phyloP scores from a whole-genome alignment of 495 filamentous ascomycete species.

The Aspergillus sclerotioniger region DNA sequence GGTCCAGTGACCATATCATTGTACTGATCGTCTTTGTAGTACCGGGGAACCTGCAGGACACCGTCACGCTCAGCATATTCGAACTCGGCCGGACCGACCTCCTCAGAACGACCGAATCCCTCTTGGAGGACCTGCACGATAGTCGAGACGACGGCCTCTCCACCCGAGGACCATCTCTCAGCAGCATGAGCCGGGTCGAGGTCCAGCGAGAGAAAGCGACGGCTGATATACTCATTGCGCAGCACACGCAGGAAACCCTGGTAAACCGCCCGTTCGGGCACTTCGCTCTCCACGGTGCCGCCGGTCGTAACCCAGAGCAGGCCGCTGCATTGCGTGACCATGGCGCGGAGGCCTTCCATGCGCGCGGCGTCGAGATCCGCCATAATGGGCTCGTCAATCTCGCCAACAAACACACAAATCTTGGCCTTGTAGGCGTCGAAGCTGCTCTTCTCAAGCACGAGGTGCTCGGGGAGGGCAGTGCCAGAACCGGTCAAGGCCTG shows the following conservation, averaged over 20 bases:
- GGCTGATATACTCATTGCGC: slow-evolving; percentile 18
- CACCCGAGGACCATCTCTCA: background rate
- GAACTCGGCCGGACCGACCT: background rate
- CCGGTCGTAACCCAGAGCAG: slow-evolving; percentile 28
- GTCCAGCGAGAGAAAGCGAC: slow-evolving; percentile 17
- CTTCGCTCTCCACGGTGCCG: slow-evolving; percentile 11
- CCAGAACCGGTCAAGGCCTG: no score
- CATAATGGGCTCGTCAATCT: slow-evolving; percentile 30
- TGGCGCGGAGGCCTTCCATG: slow-evolving; percentile 12
- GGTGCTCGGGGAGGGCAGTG: background rate
- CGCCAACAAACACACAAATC: slow-evolving; percentile 34
- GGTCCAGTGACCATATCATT: slow-evolving; percentile 3
- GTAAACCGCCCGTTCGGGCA: slow-evolving; percentile 8
- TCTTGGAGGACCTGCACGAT: background rate
- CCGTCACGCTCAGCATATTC: slow-evolving; percentile 32
- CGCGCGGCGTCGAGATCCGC: slow-evolving; percentile 12
- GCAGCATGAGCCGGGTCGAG: slow-evolving; percentile 15
- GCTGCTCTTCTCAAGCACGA: background rate
- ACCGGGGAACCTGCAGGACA: slow-evolving; percentile 25
- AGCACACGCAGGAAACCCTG: slow-evolving; percentile 24
- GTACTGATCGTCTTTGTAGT: slow-evolving; percentile 14
- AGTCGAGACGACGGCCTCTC: background rate
- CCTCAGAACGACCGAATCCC: background rate
- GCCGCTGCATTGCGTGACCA: slow-evolving; percentile 10
- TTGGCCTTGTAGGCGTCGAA: slow-evolving; percentile 1